Percentiles rank a stretch among this genome's conserved stretches.
Conservation (phyloP, 169 alveolate genomes). For the Eimeria necatrix region DNA sequence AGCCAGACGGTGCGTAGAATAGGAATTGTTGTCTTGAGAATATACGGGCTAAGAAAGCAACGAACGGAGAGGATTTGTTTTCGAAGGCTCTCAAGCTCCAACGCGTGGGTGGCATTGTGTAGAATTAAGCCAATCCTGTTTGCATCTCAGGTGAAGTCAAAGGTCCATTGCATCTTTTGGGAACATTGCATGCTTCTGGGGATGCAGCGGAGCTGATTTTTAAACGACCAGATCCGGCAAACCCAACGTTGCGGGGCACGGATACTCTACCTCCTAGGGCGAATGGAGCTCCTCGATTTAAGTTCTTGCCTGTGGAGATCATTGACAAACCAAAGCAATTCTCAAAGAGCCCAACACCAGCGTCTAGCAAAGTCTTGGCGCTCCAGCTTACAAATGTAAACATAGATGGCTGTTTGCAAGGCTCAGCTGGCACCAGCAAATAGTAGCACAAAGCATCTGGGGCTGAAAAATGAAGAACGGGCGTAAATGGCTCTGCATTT, state of each 20-base stretch:
- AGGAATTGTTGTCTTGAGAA: neutral
- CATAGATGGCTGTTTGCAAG: neutral
- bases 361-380: conserved; percentile 68
- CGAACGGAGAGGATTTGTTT: neutral
- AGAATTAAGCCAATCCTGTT: too few relatives aligned
- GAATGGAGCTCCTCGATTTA: conserved; percentile 48
- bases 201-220: conserved; percentile 57
- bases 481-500: neutral
- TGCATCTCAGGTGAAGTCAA: conserved; percentile 43
- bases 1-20: conserved; percentile 16
- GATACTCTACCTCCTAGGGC: conserved; percentile 57
- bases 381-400: conserved; percentile 74
- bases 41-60: neutral
- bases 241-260: conserved; percentile 55
- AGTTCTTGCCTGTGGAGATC: conserved; percentile 73
- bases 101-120: neutral
- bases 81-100: neutral
- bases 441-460: too few relatives aligned
- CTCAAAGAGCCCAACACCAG: neutral
- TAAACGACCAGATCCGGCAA: conserved; percentile 34
- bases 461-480: neutral
- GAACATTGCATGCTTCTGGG: conserved; percentile 64
- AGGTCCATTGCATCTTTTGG: conserved; percentile 75
- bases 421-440: neutral
- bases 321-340: conserved; percentile 45